Base-by-base conservation (phyloP, 2,329 filamentous ascomycete genomes). In the Alternaria angustiovoidea region DNA sequence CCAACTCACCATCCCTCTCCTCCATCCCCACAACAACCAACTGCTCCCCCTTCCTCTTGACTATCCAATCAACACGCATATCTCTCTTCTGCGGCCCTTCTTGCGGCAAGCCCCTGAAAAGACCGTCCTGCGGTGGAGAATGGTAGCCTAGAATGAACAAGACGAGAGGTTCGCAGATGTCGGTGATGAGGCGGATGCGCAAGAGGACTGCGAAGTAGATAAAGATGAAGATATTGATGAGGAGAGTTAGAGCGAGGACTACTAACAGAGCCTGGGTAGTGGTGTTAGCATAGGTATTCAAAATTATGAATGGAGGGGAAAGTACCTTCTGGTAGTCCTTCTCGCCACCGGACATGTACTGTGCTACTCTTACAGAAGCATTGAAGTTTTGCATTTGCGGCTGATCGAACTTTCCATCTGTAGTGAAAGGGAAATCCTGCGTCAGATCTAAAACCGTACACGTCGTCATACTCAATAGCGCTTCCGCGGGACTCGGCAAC, bases 261-360 rank as follows among this genome's bases (percentile, higher is more conserved):
- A 56, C 24, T 5, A 60, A 52, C 12, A 60, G 43, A 1, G 51
- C 54, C 52, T 55, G 22, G 0, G n/a, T 30, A 11, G n/a, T 12
- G 20, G 5, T 30, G 22, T 55, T 14, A 55, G 52, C 28, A 9
- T 24, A 14, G n/a, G 2, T 4, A 9, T 34, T 34, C 1, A 11
- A 16, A 6, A 16, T 34, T 34, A 34, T 34, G 14, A 12, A 0
- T 7, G 12, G 5, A 34, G 36, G n/a, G 7, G 7, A 39, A 18
- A 2, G 7, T 39, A 59, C 54, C 20, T 62, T 58, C 26, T 62
- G 54, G 12, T 54, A 59, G 12, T 38, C n/a, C 11, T 57, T 51
- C 3, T 60, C 48, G 12, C 56, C 43, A n/a, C 60, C 60, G 5
- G 60, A 62, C 56, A 62, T 60, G 56, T 62, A 59, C 24, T 62